Conservation (phyloP, 2,329 filamentous ascomycete species). For the Paraphaeosphaeria sporulosa region DNA sequence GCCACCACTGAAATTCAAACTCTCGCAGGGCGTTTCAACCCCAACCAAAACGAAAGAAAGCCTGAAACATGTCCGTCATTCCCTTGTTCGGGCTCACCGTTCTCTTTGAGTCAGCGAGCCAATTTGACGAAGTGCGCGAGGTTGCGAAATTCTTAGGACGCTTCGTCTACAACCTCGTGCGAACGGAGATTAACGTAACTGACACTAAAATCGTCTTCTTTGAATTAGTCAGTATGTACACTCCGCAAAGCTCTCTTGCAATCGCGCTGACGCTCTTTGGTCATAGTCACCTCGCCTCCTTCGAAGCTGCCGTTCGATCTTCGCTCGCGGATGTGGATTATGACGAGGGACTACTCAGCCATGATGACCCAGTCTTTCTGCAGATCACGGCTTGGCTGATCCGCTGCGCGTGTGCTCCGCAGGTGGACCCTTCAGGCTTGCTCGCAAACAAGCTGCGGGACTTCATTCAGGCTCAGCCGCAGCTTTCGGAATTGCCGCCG, state of each 20-base stretch:
- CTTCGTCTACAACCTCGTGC: not conserved
- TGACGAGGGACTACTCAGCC: not conserved
- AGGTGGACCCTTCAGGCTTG: not conserved
- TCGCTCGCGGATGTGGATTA: not conserved
- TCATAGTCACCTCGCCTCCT: no score
- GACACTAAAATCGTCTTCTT: not conserved
- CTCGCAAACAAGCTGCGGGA: not conserved
- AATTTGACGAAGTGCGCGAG: not conserved
- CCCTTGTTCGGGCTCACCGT: not conserved
- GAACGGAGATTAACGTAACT: not conserved
- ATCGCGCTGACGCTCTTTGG: no score
- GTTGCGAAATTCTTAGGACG: not conserved
- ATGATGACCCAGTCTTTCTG: not conserved
- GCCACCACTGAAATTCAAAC: no score
- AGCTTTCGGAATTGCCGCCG: not conserved
- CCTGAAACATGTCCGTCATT: not conserved
- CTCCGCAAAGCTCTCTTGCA: no score
- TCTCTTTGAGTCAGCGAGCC: not conserved
- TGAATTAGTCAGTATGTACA: no score
- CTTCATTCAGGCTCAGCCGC: not conserved
- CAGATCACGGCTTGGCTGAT: not conserved
- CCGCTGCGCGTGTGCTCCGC: not conserved
- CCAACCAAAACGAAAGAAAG: no score
- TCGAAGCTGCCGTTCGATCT: no score
- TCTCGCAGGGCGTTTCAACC: no score